Evolutionary conservation across 2,329 filamentous ascomycete genomes (phyloP).

Genomic region (Xylaria sp.): DNA sequence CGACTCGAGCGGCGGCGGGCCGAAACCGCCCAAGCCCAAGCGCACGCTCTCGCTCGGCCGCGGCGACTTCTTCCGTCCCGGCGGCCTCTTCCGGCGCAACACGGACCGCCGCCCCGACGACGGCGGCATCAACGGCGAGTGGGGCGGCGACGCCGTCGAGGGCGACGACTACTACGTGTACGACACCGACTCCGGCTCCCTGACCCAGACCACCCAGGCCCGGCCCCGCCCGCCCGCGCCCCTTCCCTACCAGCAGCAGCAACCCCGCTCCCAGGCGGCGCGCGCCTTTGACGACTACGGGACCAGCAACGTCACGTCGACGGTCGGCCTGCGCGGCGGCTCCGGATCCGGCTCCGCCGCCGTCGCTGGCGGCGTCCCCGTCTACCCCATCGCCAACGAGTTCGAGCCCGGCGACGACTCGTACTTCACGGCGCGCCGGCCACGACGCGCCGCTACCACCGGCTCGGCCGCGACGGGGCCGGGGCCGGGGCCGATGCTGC

Average conservation of each 20-base stretch:
- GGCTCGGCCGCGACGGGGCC: slow-evolving; percentile 34
- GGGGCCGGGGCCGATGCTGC: slow-evolving; percentile 12
- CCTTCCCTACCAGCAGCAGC: background rate
- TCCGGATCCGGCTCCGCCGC: slow-evolving; percentile 28
- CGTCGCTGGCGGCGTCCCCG: too few species aligned
- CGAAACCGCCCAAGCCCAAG: slow-evolving; percentile 44
- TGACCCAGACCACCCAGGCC: slow-evolving; percentile 15
- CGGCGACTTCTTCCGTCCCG: slow-evolving; percentile 49
- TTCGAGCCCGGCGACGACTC: slow-evolving; percentile 60
- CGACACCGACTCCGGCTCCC: slow-evolving; percentile 23
- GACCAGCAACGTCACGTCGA: slow-evolving; percentile 5
- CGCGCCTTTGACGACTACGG: slow-evolving; percentile 9
- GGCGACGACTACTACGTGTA: slow-evolving; percentile 27
- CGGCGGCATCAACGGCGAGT: slow-evolving; percentile 59
- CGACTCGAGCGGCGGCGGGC: slow-evolving; percentile 38
- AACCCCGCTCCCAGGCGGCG: too few species aligned
- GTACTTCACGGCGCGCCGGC: slow-evolving; percentile 53
- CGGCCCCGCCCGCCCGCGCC: slow-evolving; percentile 35
- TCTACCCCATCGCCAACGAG: slow-evolving; percentile 41
- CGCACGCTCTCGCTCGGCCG: slow-evolving; percentile 65
- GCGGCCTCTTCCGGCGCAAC: slow-evolving; percentile 47
- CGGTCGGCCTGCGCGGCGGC: slow-evolving; percentile 33
- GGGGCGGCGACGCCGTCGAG: slow-evolving; percentile 50
- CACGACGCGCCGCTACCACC: too few species aligned
- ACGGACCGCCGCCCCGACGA: slow-evolving; percentile 47